Percentiles rank a stretch among this genome's conserved stretches.
phyloP scores from a whole-genome alignment of 2,329 filamentous ascomycete genomes.

The Stachybotrys chartarum region DNA sequence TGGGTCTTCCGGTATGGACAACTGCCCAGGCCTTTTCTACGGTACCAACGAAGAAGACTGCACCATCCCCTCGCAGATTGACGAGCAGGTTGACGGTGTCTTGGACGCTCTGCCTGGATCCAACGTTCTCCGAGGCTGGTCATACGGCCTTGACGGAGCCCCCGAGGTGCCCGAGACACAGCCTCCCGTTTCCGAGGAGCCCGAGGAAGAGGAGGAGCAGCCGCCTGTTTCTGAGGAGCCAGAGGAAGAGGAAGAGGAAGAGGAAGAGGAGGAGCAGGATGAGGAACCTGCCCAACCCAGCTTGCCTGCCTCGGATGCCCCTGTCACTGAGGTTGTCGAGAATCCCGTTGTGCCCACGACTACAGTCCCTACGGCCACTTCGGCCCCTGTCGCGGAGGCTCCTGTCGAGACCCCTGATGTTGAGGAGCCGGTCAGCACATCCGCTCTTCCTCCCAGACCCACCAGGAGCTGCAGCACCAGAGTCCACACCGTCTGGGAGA shows the following conservation, averaged over 20 bases:
- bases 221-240: neutral
- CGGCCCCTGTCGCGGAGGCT: neutral
- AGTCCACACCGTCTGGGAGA: conserved; percentile 34
- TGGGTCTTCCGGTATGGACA: conserved; percentile 51
- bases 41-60: conserved; percentile 46
- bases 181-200: neutral
- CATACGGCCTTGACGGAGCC: conserved; percentile 26
- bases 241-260: neutral
- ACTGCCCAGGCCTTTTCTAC: conserved; percentile 50
- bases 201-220: neutral
- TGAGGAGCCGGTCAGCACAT: conserved; percentile 6
- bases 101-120: conserved; percentile 46
- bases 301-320: conserved; percentile 1
- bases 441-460: conserved; percentile 4
- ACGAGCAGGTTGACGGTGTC: conserved; percentile 36
- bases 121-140: conserved; percentile 47
- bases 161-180: neutral
- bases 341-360: conserved; percentile 1
- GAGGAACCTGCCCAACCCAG: neutral
- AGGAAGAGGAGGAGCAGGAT: neutral
- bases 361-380: neutral
- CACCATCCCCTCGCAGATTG: conserved; percentile 38
- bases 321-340: conserved; percentile 2
- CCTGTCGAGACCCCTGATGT: conserved; percentile 7
- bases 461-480: conserved; percentile 17